phyloP scores from a whole-genome alignment of 768 basidiomycete genomes.

The Lepiota brunneoincarnata region DNA sequence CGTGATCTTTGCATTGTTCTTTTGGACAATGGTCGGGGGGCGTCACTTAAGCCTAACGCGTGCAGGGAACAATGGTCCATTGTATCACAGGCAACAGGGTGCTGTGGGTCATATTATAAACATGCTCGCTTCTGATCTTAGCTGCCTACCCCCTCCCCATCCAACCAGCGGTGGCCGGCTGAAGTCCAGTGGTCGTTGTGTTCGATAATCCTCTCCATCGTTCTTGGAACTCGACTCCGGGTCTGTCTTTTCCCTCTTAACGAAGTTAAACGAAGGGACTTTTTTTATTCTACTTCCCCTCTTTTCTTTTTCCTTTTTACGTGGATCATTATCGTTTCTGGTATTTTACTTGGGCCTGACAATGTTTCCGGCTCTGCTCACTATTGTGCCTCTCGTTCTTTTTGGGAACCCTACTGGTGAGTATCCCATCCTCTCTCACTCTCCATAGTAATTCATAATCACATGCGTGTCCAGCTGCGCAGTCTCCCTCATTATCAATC shows the following conservation, averaged over 20 bases:
- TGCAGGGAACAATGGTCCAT: constrained; percentile 2
- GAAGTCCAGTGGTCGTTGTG: too few species aligned
- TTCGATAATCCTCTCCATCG: too few species aligned
- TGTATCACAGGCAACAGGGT: background rate
- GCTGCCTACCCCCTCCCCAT: too few species aligned
- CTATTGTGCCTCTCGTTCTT: constrained; percentile 27
- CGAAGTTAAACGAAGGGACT: too few species aligned
- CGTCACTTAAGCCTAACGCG: background rate
- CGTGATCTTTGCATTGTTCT: constrained; percentile 1
- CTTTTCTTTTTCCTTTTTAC: background rate
- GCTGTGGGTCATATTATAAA: too few species aligned
- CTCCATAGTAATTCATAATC: background rate
- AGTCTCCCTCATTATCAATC: constrained; percentile 39
- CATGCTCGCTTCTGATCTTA: too few species aligned
- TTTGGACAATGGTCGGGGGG: constrained; percentile 1
- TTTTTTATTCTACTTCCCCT: background rate
- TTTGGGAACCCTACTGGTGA: constrained; percentile 35
- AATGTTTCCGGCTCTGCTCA: constrained; percentile 34
- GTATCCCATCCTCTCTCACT: constrained; percentile 13
- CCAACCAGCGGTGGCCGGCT: too few species aligned
- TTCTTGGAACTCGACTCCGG: too few species aligned
- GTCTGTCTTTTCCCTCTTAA: too few species aligned
- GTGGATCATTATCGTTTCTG: background rate
- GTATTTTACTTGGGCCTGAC: constrained; percentile 24
- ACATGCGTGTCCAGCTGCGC: constrained; percentile 40